Evolutionary conservation across 129 eudicot genomes (phyloP), one percentile per base, ranked within the genome.

Genomic region (Kitagawia praeruptora): DNA sequence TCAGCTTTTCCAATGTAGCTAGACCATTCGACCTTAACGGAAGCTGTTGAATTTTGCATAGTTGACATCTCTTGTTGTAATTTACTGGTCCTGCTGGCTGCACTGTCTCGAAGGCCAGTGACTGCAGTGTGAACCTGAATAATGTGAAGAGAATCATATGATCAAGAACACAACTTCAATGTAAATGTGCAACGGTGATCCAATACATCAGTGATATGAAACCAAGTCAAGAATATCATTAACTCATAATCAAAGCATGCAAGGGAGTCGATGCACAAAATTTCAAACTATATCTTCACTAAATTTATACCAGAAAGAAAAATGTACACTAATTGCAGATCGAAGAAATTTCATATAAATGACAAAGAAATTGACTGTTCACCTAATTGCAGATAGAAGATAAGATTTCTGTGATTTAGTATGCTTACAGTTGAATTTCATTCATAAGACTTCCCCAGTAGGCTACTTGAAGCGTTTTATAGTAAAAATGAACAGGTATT

Each of bases 41-140:
- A 85, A 73, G 84, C 77, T 45, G 91, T 90, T 56, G 90, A 87
- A 71, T 87, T 88, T 84, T 90, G 91, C 99, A 95, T 95, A 38
- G 89, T 85, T 66, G 96, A 84, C 97, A 92, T 90, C 86, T 92
- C 99, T 82, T 86, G 89, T 80, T 90, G 91, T 75, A 95, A 81
- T 80, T 81, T 83, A 56, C 82, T 78, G 74, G 96, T 86, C 85
- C 90, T 87, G 80, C 84, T 87, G 54, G 87, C 85, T 40, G 99
- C 93, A 86, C 85, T 86, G 63, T 92, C 99, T 18, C 96, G 86
- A 83, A 95, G 89, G 79, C 86, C 92, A 82, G 83, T 82, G 74
- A 95, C 89, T 18, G 99, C 94, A 64, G 85, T 81, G 85, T 87
- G 88, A 79, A 95, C 99, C 99, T 92, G 56, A 47, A 56, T 14